Evolutionary conservation across 352 stramenopile species (phyloP), one percentile per base, ranked within the genome.

Genomic region (Labyrinthula sp.): DNA sequence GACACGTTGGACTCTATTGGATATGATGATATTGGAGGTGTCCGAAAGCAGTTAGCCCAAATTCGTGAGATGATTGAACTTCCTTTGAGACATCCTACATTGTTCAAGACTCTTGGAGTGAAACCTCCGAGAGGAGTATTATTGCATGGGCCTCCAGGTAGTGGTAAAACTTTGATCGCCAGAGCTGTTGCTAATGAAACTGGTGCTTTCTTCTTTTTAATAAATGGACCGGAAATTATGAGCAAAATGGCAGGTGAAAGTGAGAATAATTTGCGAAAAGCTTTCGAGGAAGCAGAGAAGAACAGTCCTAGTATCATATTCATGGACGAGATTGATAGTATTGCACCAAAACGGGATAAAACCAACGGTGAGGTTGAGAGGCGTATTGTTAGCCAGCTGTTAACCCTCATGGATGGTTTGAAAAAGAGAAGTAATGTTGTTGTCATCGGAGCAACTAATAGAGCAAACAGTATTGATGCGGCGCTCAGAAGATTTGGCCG

Each of bases 151-250:
- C 89, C 89, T 26, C 89, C 91, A 0, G 91, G 91, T 23, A 88
- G 68, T 0, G 91, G 91, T 57, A 99, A 99, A 74, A 99, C 87
- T 8, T 63, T 97, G 31, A 95, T 99, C 62, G 89, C 90, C 20
- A 75, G 83, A 45, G 89, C 89, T 17, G 83, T 97, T 3, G 88
- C 89, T 1, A 97, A 97, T 63, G 91, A 99, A 62, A 97, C 89
- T 5, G 88, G 89, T 30, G 87, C 88, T 0, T 97, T 97, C 65
- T 97, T 98, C 69, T 97, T 98, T 63, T 58, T 97, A 23, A 97
- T 98, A 63, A 98, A 98, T 62, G 89, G 86, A n/a, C 88, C 88
- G 0, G 88, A 98, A 60, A 97, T 98, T 68, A 97, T 99, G 88
- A 92, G 73, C 25, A 97, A 70, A 64, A 89, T 89, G 78, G 75